Percentiles rank a stretch among this genome's conserved stretches.
phyloP scores from a whole-genome alignment of 768 basidiomycete species.

The Lentinula sp. region DNA sequence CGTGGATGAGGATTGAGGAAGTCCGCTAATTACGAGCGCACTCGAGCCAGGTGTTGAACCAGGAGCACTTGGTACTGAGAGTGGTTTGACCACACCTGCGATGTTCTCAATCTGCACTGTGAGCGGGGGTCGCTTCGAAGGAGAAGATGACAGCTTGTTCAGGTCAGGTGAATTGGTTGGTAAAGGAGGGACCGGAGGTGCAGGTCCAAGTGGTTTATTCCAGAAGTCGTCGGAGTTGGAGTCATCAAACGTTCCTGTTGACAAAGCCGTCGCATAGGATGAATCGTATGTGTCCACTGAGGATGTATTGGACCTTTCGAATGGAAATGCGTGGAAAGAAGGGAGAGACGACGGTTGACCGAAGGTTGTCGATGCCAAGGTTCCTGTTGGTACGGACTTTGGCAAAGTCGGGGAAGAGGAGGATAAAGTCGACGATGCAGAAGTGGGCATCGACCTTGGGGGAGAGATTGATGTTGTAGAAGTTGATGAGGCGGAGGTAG shows the following conservation, averaged over 20 bases:
- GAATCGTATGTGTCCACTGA: neutral
- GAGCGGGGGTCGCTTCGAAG: slow-evolving; percentile 32
- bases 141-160: neutral
- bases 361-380: neutral
- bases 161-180: neutral
- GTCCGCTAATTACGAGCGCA: neutral
- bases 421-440: neutral
- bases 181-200: slow-evolving; percentile 9
- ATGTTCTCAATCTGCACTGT: slow-evolving; percentile 36
- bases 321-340: neutral
- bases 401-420: neutral
- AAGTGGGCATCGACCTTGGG: neutral
- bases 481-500: neutral
- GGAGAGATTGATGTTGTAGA: neutral
- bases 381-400: neutral
- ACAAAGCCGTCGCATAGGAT: neutral
- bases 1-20: slow-evolving; percentile 3
- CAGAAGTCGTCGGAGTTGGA: slow-evolving; percentile 44
- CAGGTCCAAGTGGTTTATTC: slow-evolving; percentile 33
- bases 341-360: slow-evolving; percentile 2
- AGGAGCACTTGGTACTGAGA: slow-evolving; percentile 9
- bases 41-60: neutral
- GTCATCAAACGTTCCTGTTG: slow-evolving; percentile 28
- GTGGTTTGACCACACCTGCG: slow-evolving; percentile 9
- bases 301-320: neutral